phyloP scores from a whole-genome alignment of 805 yeast species.

The Ogataea philodendri region DNA sequence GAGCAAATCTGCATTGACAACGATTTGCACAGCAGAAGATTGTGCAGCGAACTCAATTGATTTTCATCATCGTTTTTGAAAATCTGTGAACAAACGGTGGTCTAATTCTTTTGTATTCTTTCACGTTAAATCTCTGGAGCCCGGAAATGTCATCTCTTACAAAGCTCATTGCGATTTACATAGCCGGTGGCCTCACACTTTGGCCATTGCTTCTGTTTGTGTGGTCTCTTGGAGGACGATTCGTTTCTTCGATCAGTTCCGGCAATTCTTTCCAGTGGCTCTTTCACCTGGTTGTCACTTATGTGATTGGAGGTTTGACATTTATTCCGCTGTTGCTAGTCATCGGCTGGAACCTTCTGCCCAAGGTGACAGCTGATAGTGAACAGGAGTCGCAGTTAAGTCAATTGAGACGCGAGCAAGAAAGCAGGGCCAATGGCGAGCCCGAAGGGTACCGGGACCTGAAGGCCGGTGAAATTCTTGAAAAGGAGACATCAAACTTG shows the following conservation, averaged over 20 bases:
- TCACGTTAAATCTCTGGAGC: too few species aligned
- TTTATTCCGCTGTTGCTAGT: constrained; percentile 60
- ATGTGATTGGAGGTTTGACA: constrained; percentile 79
- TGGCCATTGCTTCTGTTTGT: constrained; percentile 4
- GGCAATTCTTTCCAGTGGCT: constrained; percentile 23
- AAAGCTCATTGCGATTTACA: neutral
- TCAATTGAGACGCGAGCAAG: constrained; percentile 33
- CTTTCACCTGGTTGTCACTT: constrained; percentile 41
- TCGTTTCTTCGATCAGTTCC: neutral
- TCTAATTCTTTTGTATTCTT: too few species aligned
- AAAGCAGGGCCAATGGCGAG: constrained; percentile 24
- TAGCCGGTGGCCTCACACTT: constrained; percentile 2
- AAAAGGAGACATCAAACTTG: constrained; percentile 56
- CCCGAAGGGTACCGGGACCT: constrained; percentile 34
- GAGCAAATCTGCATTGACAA: too few species aligned
- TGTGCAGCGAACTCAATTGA: too few species aligned
- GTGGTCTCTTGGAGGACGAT: neutral
- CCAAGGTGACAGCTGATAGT: constrained; percentile 28
- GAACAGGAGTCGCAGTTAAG: constrained; percentile 23
- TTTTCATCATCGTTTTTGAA: too few species aligned
- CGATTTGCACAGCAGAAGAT: too few species aligned
- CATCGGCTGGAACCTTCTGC: constrained; percentile 42
- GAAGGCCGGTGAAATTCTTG: constrained; percentile 66
- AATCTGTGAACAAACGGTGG: too few species aligned
- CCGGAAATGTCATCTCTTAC: neutral